Evolutionary conservation across 2,329 filamentous ascomycete genomes (phyloP).

Genomic region (Beauveria australis): DNA sequence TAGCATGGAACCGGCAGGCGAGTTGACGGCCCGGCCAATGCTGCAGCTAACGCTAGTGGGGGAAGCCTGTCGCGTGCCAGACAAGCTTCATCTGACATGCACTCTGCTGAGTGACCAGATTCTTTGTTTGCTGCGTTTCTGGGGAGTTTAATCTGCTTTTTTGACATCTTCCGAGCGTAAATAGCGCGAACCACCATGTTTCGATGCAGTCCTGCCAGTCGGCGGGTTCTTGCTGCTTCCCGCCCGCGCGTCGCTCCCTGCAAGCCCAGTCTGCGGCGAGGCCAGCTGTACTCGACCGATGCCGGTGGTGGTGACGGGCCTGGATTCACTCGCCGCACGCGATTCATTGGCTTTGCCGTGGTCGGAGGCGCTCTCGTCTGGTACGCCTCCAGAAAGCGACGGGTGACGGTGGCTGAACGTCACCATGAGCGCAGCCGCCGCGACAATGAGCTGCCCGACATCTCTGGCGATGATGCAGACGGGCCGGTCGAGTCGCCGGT

Average conservation of each 20-base stretch:
- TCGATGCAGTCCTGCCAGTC: neutral
- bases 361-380: neutral
- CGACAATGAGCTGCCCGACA: constrained; percentile 3
- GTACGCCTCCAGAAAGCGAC: constrained; percentile 1
- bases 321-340: neutral
- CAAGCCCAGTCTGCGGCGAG: neutral
- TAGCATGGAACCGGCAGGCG: too few relatives aligned
- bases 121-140: too few relatives aligned
- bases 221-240: neutral
- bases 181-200: neutral
- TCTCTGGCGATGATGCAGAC: neutral
- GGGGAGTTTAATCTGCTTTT: too few relatives aligned
- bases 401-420: neutral
- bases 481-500: constrained; percentile 22
- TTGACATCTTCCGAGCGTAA: too few relatives aligned
- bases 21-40: too few relatives aligned
- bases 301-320: neutral
- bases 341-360: neutral
- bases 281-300: constrained; percentile 1
- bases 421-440: neutral
- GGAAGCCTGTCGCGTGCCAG: too few relatives aligned
- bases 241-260: neutral
- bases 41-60: too few relatives aligned
- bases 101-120: too few relatives aligned
- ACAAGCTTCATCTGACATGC: too few relatives aligned